Percentiles rank a stretch among this genome's conserved stretches.
Evolutionary conservation across 1,284 basidiomycete species (phyloP).

Genomic region (Fomitopsis schrenkii): DNA sequence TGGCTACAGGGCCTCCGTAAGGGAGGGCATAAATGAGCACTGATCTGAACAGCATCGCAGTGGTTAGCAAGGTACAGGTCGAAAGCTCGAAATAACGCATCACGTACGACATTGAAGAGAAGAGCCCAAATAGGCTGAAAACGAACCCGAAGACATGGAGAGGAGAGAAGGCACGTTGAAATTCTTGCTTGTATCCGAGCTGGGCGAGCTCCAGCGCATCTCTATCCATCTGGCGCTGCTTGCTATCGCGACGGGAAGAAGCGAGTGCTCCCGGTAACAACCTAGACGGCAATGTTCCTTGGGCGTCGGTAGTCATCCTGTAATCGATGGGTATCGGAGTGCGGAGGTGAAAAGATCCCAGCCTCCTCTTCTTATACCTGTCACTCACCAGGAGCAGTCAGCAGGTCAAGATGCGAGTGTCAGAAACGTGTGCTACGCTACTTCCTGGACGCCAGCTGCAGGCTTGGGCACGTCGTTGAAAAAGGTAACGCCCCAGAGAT

Average conservation of each 20-base stretch:
- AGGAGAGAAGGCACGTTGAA: slow-evolving; percentile 61
- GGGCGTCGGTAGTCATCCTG: too few species aligned
- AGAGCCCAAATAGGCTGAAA: slow-evolving; percentile 60
- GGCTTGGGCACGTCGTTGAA: too few species aligned
- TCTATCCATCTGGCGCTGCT: background rate
- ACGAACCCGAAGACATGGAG: slow-evolving; percentile 66
- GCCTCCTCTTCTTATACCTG: too few species aligned
- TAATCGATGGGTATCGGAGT: too few species aligned
- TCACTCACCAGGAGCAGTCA: too few species aligned
- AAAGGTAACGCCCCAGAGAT: too few species aligned
- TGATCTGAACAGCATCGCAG: slow-evolving; percentile 34
- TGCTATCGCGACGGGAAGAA: background rate
- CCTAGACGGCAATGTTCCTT: too few species aligned
- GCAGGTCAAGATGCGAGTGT: too few species aligned
- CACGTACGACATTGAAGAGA: slow-evolving; percentile 35
- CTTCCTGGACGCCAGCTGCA: too few species aligned
- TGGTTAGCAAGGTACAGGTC: background rate
- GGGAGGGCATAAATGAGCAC: slow-evolving; percentile 71
- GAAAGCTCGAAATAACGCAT: background rate
- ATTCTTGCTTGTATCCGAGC: slow-evolving; percentile 68
- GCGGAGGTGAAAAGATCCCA: too few species aligned
- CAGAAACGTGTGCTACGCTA: too few species aligned
- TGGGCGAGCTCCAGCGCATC: slow-evolving; percentile 31
- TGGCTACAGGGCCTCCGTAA: slow-evolving; percentile 73
- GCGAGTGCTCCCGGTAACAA: too few species aligned